These are phyloP conservation scores for Trichoderma breve DNA, from an alignment of 2,329 filamentous ascomycete genomes.

Conservation along the genomic window DNA sequence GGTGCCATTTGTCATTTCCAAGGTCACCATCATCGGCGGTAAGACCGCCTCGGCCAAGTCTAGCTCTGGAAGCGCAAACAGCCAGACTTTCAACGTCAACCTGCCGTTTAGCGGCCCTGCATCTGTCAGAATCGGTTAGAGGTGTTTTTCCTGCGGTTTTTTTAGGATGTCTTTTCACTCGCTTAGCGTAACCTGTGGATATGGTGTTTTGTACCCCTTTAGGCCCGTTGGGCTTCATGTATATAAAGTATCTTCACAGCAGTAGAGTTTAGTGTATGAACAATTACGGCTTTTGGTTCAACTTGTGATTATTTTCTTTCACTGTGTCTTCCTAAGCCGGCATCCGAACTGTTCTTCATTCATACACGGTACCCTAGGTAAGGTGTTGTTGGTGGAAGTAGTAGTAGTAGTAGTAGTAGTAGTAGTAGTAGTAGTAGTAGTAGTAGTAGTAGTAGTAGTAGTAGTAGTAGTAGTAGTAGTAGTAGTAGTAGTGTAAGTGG, in stretches of 20 bases:
- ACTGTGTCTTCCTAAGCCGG: neutral
- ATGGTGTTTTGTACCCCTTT: neutral
- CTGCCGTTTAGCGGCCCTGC: conserved; percentile 25
- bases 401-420: too few species aligned
- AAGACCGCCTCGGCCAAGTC: neutral
- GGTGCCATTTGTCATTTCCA: conserved; percentile 43
- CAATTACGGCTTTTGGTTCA: neutral
- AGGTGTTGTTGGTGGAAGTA: neutral
- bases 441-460: neutral
- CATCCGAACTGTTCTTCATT: neutral
- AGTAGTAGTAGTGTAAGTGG: too few species aligned
- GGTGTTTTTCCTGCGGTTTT: neutral
- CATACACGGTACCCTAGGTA: neutral
- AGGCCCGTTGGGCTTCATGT: neutral
- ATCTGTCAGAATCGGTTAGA: conserved; percentile 17
- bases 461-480: neutral
- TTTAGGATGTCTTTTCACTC: neutral
- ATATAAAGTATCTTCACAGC: neutral
- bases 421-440: too few species aligned
- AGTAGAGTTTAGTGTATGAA: neutral
- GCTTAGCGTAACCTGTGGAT: neutral
- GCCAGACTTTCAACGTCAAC: conserved; percentile 26
- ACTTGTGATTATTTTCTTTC: neutral
- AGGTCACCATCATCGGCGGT: conserved; percentile 50
- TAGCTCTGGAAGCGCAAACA: conserved; percentile 16